Base-by-base conservation (phyloP, 2,329 filamentous ascomycete genomes). In the Fusarium chlamydosporum region DNA sequence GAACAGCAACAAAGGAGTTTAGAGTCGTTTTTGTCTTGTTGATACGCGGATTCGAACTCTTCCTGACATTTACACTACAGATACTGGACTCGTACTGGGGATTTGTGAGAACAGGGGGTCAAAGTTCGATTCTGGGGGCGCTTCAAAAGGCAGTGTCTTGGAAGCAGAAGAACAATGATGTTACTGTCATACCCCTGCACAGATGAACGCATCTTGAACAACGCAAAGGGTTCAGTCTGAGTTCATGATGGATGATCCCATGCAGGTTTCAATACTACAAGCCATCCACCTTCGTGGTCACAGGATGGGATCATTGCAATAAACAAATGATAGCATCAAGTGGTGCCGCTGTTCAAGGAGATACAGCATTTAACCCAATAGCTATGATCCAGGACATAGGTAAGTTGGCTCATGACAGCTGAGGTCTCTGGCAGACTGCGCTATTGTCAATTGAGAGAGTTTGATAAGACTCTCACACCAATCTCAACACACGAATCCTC, bases 31-130 rank as follows among this genome's bases (percentile, higher is more conserved):
- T 8, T 7, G 2, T 9, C 3, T 29, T 29, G 29, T 11, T 29
- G 29, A 8, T 29, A 29, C 10, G 3, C 7, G 29, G 3, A 7
- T 29, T 29, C 10, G 29, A 29, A 29, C 29, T 29, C 3, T 29
- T 18, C 9, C 4, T 15, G 8, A 20, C 2, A 23, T 0, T 15
- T 13, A 2, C 11, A 15, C 18, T 23, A 0, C 10, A 38, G 12
- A 40, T 40, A 3, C n/a, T 23, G 3, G 4, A 3, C 12, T 41
- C 12, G 11, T 41, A 13, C 12, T 15, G 7, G 7, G 18, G 10
- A 29, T 29, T 29, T 29, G 29, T 29, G 29, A 29, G 29, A 29
- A 29, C 11, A 29, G 29, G 29, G 29, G 29, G 29, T 29, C 29
- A 7, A 29, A 29, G 29, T 29, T 11, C 29, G 7, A 29, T 7